Base-by-base conservation (phyloP, 2,329 filamentous ascomycete species). In the Sclerotinia borealis region DNA sequence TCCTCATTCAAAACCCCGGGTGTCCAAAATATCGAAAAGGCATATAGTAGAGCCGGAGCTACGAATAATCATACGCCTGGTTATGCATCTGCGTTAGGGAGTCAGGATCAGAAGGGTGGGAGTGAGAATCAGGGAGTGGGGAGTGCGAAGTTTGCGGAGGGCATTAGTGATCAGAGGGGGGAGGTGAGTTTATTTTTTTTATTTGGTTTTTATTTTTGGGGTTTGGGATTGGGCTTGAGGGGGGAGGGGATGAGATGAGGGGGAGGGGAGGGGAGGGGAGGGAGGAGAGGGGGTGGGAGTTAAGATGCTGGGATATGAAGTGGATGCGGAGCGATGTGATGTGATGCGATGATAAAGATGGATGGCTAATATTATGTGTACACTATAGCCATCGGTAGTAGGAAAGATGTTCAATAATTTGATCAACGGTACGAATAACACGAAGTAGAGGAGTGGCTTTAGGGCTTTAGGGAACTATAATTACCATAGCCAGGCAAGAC, bases 331-430 rank as follows among this genome's bases (percentile, higher is more conserved):
- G 34, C 5, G 48, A 52, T 31, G 29, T 9, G 22, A 43, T 54
- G n/a, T 19, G 31, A n/a, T 13, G 31, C 2, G 31, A 11, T 34
- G 27, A 45, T 19, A 15, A 5, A 34, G 10, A 7, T 11, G 39
- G 13, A 22, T 11, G 39, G n/a, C 55, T 59, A 47, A 45, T 25
- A 19, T 17, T 37, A 45, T 15, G 49, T 49, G 63, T 29, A 5
- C 7, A 31, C 27, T 25, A 10, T 47, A 69, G 68, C 66, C 67
- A 13, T 64, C 65, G 1, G 48, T 39, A 0, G 58, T 69, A 22
- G 68, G 69, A 3, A 70, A 67, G 61, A n/a, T 66, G n/a, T 68
- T 69, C 15, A 67, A 69, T 36, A 70, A 68, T 50, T 60, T 69
- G 36, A 66, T 70, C 1, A 69, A 68, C 48, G 65, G 68, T 1